Evolutionary conservation across 2,329 filamentous ascomycete genomes (phyloP).

Genomic region (Furcasterigmium furcatum): DNA sequence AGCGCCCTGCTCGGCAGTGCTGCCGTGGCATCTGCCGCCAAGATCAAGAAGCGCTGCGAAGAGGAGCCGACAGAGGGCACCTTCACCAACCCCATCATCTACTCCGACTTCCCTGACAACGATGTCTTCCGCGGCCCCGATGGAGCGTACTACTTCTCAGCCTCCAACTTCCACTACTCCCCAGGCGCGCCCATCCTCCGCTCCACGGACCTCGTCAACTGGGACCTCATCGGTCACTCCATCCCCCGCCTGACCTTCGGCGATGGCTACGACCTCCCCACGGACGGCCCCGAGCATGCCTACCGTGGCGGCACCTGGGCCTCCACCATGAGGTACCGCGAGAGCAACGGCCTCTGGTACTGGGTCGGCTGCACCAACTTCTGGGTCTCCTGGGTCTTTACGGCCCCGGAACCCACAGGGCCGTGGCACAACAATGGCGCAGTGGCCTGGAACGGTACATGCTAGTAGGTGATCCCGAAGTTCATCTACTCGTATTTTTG

Average conservation of each 20-base stretch:
- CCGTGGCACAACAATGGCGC: constrained; percentile 36
- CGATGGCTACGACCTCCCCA: constrained; percentile 40
- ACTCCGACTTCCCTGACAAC: constrained; percentile 51
- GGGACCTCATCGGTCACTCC: constrained; percentile 41
- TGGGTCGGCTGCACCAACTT: constrained; percentile 56
- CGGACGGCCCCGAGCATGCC: constrained; percentile 29
- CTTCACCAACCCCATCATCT: constrained; percentile 51
- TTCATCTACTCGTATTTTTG: no score
- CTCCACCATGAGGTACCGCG: constrained; percentile 47
- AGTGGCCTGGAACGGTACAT: constrained; percentile 29
- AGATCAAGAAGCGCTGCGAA: neutral
- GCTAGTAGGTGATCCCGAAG: no score
- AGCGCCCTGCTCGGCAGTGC: neutral
- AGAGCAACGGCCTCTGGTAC: constrained; percentile 46
- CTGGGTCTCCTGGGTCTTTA: constrained; percentile 50
- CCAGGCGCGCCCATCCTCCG: constrained; percentile 53
- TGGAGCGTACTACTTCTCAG: constrained; percentile 50
- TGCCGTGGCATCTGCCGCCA: neutral
- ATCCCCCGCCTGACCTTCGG: constrained; percentile 42
- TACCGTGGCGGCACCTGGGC: constrained; percentile 57
- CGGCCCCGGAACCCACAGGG: constrained; percentile 33
- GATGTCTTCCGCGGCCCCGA: constrained; percentile 49
- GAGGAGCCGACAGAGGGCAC: constrained; percentile 8
- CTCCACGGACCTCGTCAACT: constrained; percentile 53
- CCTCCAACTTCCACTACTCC: constrained; percentile 54